Percentiles rank a stretch among this genome's conserved stretches.
Evolutionary conservation across 805 yeast genomes (phyloP).

Genomic region (Spathaspora gorwiae): DNA sequence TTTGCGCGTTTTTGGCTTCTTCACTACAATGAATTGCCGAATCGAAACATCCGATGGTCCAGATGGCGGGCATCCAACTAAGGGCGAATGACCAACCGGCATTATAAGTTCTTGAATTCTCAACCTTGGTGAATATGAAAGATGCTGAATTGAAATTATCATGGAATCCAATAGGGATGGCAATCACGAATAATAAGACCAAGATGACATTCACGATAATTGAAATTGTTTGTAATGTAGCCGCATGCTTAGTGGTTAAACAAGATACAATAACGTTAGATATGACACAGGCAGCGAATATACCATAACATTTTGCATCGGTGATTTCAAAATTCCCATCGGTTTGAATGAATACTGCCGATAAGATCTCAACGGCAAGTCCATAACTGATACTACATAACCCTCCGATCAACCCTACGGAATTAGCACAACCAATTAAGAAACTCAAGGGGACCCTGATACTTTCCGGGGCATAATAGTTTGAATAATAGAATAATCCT

Average conservation of each 20-base stretch:
- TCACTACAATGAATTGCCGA: conserved; percentile 71
- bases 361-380: conserved; percentile 53
- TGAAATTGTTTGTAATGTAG: conserved; percentile 57
- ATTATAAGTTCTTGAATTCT: conserved; percentile 39
- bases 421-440: conserved; percentile 62
- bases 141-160: conserved; percentile 15
- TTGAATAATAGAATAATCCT: conserved; percentile 51
- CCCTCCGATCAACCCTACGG: conserved; percentile 64
- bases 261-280: conserved; percentile 51
- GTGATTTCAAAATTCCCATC: conserved; percentile 57
- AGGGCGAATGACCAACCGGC: conserved; percentile 42
- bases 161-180: conserved; percentile 57
- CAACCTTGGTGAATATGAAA: conserved; percentile 51
- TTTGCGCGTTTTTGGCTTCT: conserved; percentile 60
- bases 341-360: conserved; percentile 51
- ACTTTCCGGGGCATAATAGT: conserved; percentile 56
- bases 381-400: conserved; percentile 69
- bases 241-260: conserved; percentile 51
- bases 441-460: conserved; percentile 52
- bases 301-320: conserved; percentile 54
- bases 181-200: conserved; percentile 54
- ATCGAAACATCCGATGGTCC: conserved; percentile 76
- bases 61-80: conserved; percentile 61
- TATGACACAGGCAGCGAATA: conserved; percentile 57
- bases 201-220: conserved; percentile 50